A percentile compares a stretch with the other conserved stretches of the same genome.
These are phyloP conservation scores for Sporobolomyces roseus DNA, from an alignment of 768 basidiomycete species.

Conservation along the genomic window DNA sequence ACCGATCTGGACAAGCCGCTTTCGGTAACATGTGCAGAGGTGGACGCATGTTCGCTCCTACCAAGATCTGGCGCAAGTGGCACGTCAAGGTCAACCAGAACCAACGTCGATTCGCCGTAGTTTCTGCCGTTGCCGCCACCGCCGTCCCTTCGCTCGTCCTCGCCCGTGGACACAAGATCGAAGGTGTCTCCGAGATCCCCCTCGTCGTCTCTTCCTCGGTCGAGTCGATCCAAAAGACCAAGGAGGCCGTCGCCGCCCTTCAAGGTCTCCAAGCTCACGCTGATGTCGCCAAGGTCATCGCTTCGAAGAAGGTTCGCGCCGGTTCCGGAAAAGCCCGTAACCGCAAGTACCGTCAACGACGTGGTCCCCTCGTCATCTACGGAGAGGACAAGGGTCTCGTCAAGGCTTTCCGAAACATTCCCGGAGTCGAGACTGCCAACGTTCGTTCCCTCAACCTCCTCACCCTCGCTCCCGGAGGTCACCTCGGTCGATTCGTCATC, in stretches of 20 bases:
- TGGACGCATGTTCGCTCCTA: constrained; percentile 99
- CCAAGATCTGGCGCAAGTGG: constrained; percentile 99
- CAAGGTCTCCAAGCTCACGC: constrained; percentile 81
- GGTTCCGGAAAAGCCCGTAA: constrained; percentile 97
- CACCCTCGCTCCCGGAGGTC: constrained; percentile 98
- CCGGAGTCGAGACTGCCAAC: constrained; percentile 94
- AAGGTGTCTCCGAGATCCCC: constrained; percentile 92
- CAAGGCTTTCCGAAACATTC: constrained; percentile 97
- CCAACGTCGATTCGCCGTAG: constrained; percentile 95
- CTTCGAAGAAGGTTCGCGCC: constrained; percentile 91
- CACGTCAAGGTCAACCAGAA: constrained; percentile 99
- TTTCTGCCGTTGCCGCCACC: constrained; percentile 95
- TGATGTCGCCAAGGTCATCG: constrained; percentile 94
- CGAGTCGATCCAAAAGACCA: constrained; percentile 92
- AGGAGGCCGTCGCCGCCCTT: constrained; percentile 89
- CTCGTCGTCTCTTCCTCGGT: constrained; percentile 74
- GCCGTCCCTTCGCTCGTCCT: constrained; percentile 97
- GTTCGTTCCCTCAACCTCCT: constrained; percentile 92
- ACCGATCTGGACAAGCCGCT: constrained; percentile 95
- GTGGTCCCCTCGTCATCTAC: constrained; percentile 95
- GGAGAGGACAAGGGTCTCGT: constrained; percentile 96
- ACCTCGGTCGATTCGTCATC: constrained; percentile 97
- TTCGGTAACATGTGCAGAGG: constrained; percentile 99
- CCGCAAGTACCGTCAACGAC: constrained; percentile 91
- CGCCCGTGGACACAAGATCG: constrained; percentile 97